These are phyloP conservation scores for Rhodofomes roseus DNA, from an alignment of 1,284 basidiomycete species.

Conservation along the genomic window DNA sequence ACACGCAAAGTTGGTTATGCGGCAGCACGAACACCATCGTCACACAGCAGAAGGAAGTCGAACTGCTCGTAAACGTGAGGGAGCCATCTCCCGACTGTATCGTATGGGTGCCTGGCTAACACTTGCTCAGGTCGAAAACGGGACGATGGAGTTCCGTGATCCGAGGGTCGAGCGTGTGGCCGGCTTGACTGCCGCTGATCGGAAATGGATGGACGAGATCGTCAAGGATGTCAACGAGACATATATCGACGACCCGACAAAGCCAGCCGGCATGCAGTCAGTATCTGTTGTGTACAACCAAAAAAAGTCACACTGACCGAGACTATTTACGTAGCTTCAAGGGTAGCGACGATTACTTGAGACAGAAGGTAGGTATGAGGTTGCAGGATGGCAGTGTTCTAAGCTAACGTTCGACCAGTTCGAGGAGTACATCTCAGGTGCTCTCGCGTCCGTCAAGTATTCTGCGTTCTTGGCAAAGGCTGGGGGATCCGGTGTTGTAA, in stretches of 20 bases:
- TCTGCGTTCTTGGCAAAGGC: conserved; percentile 75
- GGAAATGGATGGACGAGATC: conserved; percentile 92
- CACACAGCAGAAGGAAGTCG: conserved; percentile 89
- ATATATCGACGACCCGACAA: conserved; percentile 64
- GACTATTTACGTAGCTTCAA: conserved; percentile 57
- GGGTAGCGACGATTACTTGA: conserved; percentile 90
- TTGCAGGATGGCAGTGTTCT: background rate
- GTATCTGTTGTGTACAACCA: conserved; percentile 25
- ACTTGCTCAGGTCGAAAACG: conserved; percentile 77
- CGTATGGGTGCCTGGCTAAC: background rate
- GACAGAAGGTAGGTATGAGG: conserved; percentile 64
- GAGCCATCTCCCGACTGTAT: background rate
- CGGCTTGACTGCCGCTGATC: conserved; percentile 85
- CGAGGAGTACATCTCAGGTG: conserved; percentile 81
- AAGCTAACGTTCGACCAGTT: conserved; percentile 41
- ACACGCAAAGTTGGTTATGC: conserved; percentile 82
- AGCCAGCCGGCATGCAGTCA: conserved; percentile 60
- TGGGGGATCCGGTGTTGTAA: conserved; percentile 57
- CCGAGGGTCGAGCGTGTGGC: conserved; percentile 75
- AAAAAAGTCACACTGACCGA: background rate
- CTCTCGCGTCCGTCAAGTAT: conserved; percentile 83
- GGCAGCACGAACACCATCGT: conserved; percentile 97
- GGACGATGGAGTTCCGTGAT: conserved; percentile 82
- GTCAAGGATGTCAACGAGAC: conserved; percentile 34
- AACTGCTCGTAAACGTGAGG: conserved; percentile 86